Conservation (phyloP, 208 protist genomes). For the Trypanosoma rangeli region DNA sequence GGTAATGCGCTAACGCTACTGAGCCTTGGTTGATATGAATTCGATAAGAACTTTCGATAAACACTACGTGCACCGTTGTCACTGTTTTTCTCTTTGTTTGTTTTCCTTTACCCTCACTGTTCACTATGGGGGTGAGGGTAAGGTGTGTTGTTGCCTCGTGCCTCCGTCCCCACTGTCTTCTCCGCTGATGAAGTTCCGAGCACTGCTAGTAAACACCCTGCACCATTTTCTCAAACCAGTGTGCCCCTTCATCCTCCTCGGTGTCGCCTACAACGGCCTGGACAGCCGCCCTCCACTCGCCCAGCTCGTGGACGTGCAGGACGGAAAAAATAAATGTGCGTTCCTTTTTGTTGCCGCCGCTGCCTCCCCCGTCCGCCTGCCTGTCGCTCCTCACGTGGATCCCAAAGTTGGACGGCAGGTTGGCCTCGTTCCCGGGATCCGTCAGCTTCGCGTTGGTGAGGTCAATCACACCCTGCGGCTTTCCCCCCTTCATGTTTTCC, state of each 20-base stretch:
- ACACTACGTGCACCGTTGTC: neutral
- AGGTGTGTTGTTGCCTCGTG: neutral
- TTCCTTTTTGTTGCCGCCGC: constrained; percentile 7
- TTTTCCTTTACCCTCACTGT: neutral
- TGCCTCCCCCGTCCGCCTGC: neutral
- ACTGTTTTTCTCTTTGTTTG: neutral
- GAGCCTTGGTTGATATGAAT: neutral
- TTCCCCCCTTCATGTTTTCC: constrained; percentile 23
- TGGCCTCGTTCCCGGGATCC: constrained; percentile 20
- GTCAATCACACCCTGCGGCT: constrained; percentile 29
- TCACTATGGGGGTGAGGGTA: neutral
- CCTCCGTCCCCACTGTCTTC: neutral
- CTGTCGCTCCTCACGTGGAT: constrained; percentile 11
- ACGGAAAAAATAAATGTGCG: constrained; percentile 29
- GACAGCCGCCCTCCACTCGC: constrained; percentile 22
- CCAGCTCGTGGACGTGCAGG: constrained; percentile 21
- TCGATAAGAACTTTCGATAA: neutral
- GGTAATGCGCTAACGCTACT: neutral
- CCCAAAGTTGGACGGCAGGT: constrained; percentile 24
- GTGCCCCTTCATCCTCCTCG: constrained; percentile 8
- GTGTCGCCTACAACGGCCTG: constrained; percentile 15
- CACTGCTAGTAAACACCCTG: constrained; percentile 24
- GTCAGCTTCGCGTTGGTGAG: constrained; percentile 23
- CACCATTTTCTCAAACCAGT: constrained; percentile 33
- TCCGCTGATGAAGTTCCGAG: neutral